Evolutionary conservation across 345 rosid genomes (phyloP).

Genomic region (Clausena lansium): DNA sequence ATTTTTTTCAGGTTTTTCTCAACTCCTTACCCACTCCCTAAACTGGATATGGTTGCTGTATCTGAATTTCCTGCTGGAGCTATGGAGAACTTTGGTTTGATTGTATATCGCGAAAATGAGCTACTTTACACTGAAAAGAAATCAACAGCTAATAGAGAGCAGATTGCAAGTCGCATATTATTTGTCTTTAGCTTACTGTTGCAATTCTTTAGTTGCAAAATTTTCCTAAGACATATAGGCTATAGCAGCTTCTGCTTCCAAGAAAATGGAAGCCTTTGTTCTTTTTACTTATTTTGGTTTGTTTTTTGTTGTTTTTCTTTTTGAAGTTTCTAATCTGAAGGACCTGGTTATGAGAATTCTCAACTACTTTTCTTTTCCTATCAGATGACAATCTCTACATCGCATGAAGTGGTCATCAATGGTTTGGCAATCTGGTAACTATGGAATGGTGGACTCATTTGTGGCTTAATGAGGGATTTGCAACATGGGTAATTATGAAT

Average conservation of each 20-base stretch:
- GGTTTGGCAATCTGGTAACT: constrained; percentile 56
- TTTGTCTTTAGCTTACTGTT: neutral
- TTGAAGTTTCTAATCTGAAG: too few relatives aligned
- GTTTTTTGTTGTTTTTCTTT: too few relatives aligned
- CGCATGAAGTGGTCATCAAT: constrained; percentile 49
- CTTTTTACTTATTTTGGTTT: too few relatives aligned
- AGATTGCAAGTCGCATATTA: neutral
- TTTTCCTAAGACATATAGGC: neutral
- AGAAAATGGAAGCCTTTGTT: too few relatives aligned
- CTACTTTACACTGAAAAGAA: neutral
- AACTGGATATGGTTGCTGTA: constrained; percentile 44
- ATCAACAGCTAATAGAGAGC: neutral
- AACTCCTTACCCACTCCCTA: constrained; percentile 39
- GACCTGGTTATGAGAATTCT: too few relatives aligned
- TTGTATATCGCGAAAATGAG: neutral
- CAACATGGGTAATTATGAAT: constrained; percentile 39
- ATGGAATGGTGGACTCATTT: constrained; percentile 53
- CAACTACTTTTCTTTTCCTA: neutral
- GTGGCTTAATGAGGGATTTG: constrained; percentile 32
- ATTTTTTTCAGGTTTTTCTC: constrained; percentile 35
- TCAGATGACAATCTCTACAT: constrained; percentile 34
- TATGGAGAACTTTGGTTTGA: constrained; percentile 37
- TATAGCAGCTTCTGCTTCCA: neutral
- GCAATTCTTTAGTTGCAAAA: neutral
- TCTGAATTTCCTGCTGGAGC: constrained; percentile 4